phyloP scores from a whole-genome alignment of 2,329 filamentous ascomycete species.

The Elsinoe perseae region DNA sequence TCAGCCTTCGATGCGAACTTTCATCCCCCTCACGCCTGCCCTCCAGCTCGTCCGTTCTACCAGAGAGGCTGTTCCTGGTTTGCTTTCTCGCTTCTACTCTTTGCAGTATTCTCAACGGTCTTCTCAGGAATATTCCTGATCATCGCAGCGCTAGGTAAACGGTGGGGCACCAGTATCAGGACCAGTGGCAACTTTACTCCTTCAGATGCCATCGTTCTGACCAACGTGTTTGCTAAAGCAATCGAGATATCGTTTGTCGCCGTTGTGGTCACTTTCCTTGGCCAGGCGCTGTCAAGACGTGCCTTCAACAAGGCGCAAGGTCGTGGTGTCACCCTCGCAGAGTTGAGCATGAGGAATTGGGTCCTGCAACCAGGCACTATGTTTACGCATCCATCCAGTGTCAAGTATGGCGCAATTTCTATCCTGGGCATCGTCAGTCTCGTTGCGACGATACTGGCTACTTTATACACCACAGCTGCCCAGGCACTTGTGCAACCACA shows the following conservation, averaged over 20 bases:
- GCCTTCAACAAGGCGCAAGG: conserved; percentile 48
- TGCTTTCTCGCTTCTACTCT: conserved; percentile 32
- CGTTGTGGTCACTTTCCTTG: conserved; percentile 65
- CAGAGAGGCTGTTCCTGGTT: conserved; percentile 38
- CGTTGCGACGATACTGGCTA: conserved; percentile 55
- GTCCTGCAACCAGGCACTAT: conserved; percentile 52
- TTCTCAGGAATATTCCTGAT: conserved; percentile 60
- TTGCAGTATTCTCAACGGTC: conserved; percentile 55
- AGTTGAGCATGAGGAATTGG: conserved; percentile 73
- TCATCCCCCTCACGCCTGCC: conserved; percentile 7
- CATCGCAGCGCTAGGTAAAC: conserved; percentile 54
- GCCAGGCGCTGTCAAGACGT: conserved; percentile 64
- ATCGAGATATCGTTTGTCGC: conserved; percentile 74
- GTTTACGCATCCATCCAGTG: conserved; percentile 58
- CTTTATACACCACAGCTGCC: conserved; percentile 69
- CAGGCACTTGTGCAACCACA: conserved; percentile 69
- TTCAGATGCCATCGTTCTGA: conserved; percentile 58
- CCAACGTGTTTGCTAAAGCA: conserved; percentile 64
- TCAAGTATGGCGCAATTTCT: conserved; percentile 57
- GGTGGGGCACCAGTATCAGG: conserved; percentile 53
- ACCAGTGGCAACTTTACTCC: conserved; percentile 48
- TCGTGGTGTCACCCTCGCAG: conserved; percentile 61
- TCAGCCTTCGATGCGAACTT: conserved; percentile 9
- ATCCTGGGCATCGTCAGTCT: conserved; percentile 58
- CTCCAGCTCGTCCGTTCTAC: conserved; percentile 6